Conservation (phyloP, 2,329 filamentous ascomycete species). For the Fusarium humuli region DNA sequence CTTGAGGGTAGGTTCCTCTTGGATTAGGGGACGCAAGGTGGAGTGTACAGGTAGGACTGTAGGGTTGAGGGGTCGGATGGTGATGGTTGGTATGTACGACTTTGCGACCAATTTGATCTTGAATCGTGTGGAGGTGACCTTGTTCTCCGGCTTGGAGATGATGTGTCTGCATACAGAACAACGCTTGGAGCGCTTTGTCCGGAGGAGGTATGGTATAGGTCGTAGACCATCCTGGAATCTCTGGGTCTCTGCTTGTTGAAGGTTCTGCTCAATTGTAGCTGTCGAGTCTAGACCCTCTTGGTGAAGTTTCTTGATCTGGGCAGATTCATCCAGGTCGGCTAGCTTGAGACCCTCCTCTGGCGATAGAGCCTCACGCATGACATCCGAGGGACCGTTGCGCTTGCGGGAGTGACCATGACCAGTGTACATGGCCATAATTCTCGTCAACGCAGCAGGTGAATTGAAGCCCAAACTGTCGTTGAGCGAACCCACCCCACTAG, state of each 20-base stretch:
- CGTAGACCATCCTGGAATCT: constrained; percentile 80
- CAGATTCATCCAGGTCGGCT: constrained; percentile 70
- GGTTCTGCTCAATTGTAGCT: constrained; percentile 61
- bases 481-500: constrained; percentile 58
- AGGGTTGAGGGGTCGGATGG: constrained; percentile 72
- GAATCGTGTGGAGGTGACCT: constrained; percentile 88
- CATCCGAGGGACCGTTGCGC: constrained; percentile 72
- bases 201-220: constrained; percentile 83
- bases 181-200: constrained; percentile 93
- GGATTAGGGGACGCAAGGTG: constrained; percentile 48
- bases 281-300: constrained; percentile 73
- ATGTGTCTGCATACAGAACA: constrained; percentile 95
- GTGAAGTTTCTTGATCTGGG: constrained; percentile 69
- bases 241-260: constrained; percentile 63
- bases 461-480: constrained; percentile 64
- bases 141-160: constrained; percentile 91
- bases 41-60: constrained; percentile 52
- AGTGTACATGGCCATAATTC: constrained; percentile 93
- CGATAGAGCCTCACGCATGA: constrained; percentile 83
- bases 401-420: constrained; percentile 72
- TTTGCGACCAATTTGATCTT: constrained; percentile 91
- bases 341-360: constrained; percentile 77
- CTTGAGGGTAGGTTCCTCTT: constrained; percentile 56
- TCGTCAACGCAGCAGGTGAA: constrained; percentile 83
- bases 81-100: constrained; percentile 87